Conservation (phyloP, 2,329 filamentous ascomycete species). For the Apiospora malaysiana region DNA sequence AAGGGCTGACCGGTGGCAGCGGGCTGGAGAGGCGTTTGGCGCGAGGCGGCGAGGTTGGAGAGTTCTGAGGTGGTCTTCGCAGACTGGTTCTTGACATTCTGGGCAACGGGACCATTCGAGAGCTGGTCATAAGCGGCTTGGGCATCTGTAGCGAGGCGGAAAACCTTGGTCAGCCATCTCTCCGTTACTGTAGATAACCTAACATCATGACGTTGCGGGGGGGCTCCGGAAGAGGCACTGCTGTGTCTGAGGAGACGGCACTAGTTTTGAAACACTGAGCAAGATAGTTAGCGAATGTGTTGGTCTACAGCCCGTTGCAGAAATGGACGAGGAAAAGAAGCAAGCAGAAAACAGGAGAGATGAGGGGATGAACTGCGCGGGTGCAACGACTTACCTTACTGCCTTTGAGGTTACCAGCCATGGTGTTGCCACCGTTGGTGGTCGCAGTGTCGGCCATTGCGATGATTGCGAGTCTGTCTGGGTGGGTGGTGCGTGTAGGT, state of each 20-base stretch:
- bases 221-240: neutral
- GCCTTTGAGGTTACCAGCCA: conserved; percentile 55
- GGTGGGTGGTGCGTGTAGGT: neutral
- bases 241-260: conserved; percentile 23
- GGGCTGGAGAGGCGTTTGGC: conserved; percentile 57
- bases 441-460: conserved; percentile 49
- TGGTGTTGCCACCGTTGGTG: conserved; percentile 54
- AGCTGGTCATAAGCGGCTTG: conserved; percentile 55
- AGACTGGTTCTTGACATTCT: conserved; percentile 62
- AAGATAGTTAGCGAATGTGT: conserved; percentile 38
- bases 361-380: conserved; percentile 14
- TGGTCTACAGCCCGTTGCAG: conserved; percentile 22
- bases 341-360: conserved; percentile 21
- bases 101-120: conserved; percentile 61
- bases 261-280: conserved; percentile 41
- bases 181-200: neutral
- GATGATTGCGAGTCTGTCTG: neutral
- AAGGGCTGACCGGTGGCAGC: conserved; percentile 67
- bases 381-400: conserved; percentile 55
- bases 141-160: conserved; percentile 48
- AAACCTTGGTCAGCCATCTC: conserved; percentile 1
- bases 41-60: conserved; percentile 62
- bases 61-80: conserved; percentile 62
- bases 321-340: neutral
- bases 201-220: conserved; percentile 28